Conservation (phyloP, 257 asterid genomes). For the Salvia rosmarinus region DNA sequence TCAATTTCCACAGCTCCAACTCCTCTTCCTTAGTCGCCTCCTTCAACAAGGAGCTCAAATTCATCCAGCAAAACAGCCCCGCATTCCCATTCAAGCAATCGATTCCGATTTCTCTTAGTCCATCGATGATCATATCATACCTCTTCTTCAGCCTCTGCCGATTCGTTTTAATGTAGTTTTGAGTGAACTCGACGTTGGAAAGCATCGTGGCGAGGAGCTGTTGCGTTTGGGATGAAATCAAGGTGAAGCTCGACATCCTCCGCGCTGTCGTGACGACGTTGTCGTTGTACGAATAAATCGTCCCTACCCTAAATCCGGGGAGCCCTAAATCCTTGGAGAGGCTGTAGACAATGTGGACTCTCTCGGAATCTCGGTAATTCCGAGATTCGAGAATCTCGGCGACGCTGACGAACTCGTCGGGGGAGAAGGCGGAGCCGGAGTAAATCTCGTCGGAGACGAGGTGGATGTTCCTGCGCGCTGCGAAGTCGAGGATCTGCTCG, state of each 20-base stretch:
- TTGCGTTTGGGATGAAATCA: constrained; percentile 58
- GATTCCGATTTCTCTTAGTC: constrained; percentile 39
- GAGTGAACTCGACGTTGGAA: constrained; percentile 40
- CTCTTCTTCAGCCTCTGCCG: constrained; percentile 43
- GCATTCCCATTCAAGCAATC: constrained; percentile 57
- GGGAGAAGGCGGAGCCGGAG: constrained; percentile 57
- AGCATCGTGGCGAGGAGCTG: constrained; percentile 55
- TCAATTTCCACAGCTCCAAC: constrained; percentile 43
- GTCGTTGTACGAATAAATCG: constrained; percentile 57
- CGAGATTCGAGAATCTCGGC: constrained; percentile 47
- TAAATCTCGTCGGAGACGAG: constrained; percentile 62
- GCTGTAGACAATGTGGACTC: constrained; percentile 60
- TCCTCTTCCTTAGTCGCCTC: constrained; percentile 40
- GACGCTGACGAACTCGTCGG: constrained; percentile 51
- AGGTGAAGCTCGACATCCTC: constrained; percentile 59
- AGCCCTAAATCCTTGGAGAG: constrained; percentile 59
- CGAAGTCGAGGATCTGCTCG: constrained; percentile 49
- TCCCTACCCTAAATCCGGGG: constrained; percentile 60
- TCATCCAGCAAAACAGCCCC: constrained; percentile 62
- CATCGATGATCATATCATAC: constrained; percentile 41
- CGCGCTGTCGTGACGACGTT: constrained; percentile 53
- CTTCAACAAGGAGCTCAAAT: constrained; percentile 38
- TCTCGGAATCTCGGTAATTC: constrained; percentile 36
- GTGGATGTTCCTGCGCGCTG: constrained; percentile 41
- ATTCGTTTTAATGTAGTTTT: constrained; percentile 35